Evolutionary conservation across 192 early-diverging fungal species (phyloP).

Genomic region (Coemansia sp.): DNA sequence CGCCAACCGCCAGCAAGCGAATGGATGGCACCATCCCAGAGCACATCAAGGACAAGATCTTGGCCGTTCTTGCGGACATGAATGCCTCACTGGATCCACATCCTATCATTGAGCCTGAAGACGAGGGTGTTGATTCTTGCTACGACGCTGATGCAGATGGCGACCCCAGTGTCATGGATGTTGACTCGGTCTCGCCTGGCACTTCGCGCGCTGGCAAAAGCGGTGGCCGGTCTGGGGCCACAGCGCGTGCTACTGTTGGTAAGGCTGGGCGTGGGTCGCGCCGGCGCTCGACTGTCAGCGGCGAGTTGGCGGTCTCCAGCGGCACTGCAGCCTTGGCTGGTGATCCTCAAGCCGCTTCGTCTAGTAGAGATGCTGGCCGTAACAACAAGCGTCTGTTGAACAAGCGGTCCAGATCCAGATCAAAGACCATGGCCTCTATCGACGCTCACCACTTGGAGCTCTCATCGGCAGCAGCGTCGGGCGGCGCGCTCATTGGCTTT

Average conservation of each 20-base stretch:
- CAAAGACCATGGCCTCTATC: slow-evolving; percentile 7
- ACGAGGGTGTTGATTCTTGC: slow-evolving; percentile 4
- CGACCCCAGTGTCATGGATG: slow-evolving; percentile 11
- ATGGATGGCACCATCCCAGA: slow-evolving; percentile 45
- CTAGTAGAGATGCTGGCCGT: neutral
- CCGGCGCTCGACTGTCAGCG: slow-evolving; percentile 12
- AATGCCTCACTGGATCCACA: slow-evolving; percentile 47
- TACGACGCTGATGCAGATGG: slow-evolving; percentile 12
- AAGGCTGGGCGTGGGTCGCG: neutral
- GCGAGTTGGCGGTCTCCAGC: neutral
- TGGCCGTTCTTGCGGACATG: slow-evolving; percentile 22
- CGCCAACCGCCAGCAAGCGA: slow-evolving; percentile 46
- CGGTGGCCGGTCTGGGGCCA: neutral
- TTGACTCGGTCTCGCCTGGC: neutral
- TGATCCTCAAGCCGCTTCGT: neutral
- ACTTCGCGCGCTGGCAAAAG: neutral
- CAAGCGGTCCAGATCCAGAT: slow-evolving; percentile 20
- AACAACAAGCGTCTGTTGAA: slow-evolving; percentile 11
- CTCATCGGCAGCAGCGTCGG: neutral
- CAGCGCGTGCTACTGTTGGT: neutral
- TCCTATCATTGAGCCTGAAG: slow-evolving; percentile 26
- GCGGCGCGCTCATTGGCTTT: neutral
- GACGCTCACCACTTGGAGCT: neutral
- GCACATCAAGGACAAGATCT: slow-evolving; percentile 36
- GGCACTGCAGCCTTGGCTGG: neutral